phyloP scores from a whole-genome alignment of 768 basidiomycete species.

The Termitomyces sp. region DNA sequence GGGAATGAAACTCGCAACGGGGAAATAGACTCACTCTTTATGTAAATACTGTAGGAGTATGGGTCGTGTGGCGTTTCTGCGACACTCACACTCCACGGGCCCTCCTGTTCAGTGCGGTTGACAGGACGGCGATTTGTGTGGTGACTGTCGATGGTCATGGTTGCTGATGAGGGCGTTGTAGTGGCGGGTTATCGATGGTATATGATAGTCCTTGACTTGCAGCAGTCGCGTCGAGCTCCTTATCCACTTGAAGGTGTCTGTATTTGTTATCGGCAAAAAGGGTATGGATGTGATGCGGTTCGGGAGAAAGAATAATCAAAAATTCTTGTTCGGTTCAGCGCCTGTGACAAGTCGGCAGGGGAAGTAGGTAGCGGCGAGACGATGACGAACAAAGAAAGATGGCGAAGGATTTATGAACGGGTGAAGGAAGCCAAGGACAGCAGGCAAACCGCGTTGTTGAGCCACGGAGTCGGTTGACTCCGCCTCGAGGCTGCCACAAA shows the following conservation, averaged over 20 bases:
- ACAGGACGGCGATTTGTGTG: constrained; percentile 38
- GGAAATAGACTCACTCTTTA: constrained; percentile 70
- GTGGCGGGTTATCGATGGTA: constrained; percentile 24
- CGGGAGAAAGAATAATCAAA: not conserved
- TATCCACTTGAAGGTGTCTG: not conserved
- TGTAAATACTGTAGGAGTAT: constrained; percentile 74
- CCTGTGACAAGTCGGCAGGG: not conserved
- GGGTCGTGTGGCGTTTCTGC: constrained; percentile 79
- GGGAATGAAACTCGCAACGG: constrained; percentile 10
- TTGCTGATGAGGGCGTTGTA: constrained; percentile 16
- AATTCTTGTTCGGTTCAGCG: constrained; percentile 2
- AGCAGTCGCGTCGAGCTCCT: not conserved
- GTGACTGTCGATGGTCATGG: constrained; percentile 16
- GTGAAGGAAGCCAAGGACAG: constrained; percentile 12
- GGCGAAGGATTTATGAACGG: constrained; percentile 5
- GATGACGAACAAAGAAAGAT: constrained; percentile 10
- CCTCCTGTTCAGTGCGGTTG: constrained; percentile 72
- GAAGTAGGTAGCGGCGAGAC: not conserved
- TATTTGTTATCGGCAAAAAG: constrained; percentile 21
- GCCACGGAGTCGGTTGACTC: constrained; percentile 18
- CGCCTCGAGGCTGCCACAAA: constrained; percentile 22
- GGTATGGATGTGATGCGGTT: constrained; percentile 16
- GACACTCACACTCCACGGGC: constrained; percentile 84
- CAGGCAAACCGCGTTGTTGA: constrained; percentile 12
- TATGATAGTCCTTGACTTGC: constrained; percentile 30